Evolutionary conservation across 768 basidiomycete species (phyloP).

Genomic region (Cytidiella melzeri): DNA sequence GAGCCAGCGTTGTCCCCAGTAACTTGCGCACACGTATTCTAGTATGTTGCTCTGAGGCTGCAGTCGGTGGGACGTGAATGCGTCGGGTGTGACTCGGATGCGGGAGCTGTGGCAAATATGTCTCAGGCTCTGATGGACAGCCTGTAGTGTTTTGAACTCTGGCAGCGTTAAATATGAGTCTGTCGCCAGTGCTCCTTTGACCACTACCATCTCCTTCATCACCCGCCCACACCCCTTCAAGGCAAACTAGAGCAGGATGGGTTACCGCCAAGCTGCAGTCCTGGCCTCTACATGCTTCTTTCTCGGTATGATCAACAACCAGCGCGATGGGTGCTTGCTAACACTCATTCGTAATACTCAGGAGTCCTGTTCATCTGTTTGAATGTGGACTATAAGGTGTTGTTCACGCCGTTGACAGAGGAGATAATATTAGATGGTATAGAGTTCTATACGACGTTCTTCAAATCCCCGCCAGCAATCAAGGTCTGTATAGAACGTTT

Average conservation of each 20-base stretch:
- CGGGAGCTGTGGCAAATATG: too few species aligned
- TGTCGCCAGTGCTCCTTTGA: too few species aligned
- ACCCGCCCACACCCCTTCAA: slow-evolving; percentile 4
- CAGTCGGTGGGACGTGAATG: too few species aligned
- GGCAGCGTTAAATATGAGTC: too few species aligned
- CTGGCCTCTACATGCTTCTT: slow-evolving; percentile 86
- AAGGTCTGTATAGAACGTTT: slow-evolving; percentile 73
- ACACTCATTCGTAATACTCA: slow-evolving; percentile 30
- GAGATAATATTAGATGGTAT: slow-evolving; percentile 69
- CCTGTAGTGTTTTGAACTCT: too few species aligned
- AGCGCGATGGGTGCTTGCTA: too few species aligned
- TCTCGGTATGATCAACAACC: slow-evolving; percentile 69
- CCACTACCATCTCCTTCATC: background rate
- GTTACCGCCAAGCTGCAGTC: slow-evolving; percentile 86
- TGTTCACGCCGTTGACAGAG: slow-evolving; percentile 64
- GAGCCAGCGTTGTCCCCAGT: too few species aligned
- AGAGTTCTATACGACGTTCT: slow-evolving; percentile 90
- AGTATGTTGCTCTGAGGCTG: too few species aligned
- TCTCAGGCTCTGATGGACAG: too few species aligned
- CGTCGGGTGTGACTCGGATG: too few species aligned
- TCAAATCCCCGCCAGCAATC: slow-evolving; percentile 87
- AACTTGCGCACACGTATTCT: too few species aligned
- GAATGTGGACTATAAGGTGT: slow-evolving; percentile 80
- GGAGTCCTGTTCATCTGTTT: slow-evolving; percentile 81
- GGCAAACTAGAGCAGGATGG: slow-evolving; percentile 43